phyloP scores from a whole-genome alignment of 2,329 filamentous ascomycete species.

The Ceratocystis eucalypticola region DNA sequence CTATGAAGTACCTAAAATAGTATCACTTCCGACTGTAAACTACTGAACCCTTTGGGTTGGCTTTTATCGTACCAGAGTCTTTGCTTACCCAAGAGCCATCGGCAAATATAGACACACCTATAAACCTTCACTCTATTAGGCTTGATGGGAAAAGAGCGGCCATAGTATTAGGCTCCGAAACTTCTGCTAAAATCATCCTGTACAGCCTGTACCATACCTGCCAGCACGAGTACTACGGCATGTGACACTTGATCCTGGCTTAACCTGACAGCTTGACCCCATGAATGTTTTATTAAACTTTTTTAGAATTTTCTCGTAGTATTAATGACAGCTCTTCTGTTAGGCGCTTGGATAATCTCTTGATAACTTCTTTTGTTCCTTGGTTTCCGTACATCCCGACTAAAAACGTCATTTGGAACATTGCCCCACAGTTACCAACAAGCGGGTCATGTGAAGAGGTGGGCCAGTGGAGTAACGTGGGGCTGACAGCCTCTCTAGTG shows the following conservation, averaged over 20 bases:
- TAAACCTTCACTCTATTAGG: not conserved
- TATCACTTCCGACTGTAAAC: not conserved
- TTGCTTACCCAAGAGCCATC: too few species aligned
- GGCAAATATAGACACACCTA: too few species aligned
- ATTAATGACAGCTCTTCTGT: not conserved
- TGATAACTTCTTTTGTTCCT: not conserved
- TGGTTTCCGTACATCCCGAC: not conserved
- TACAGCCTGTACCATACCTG: not conserved
- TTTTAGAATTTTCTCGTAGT: not conserved
- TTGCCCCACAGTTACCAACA: not conserved
- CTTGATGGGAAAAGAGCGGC: not conserved
- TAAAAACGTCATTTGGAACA: not conserved
- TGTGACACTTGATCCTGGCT: conserved; percentile 2
- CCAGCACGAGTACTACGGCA: not conserved
- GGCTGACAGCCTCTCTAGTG: not conserved
- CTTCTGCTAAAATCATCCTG: not conserved
- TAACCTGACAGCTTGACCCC: not conserved
- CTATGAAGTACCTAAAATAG: not conserved
- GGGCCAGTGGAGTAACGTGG: not conserved
- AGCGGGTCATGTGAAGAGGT: not conserved
- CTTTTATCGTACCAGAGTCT: too few species aligned
- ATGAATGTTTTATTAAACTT: not conserved
- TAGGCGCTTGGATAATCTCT: conserved; percentile 1
- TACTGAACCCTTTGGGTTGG: not conserved
- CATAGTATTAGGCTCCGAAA: not conserved